Conservation (phyloP, 2,329 filamentous ascomycete genomes). For the Exophiala alcalophila region DNA sequence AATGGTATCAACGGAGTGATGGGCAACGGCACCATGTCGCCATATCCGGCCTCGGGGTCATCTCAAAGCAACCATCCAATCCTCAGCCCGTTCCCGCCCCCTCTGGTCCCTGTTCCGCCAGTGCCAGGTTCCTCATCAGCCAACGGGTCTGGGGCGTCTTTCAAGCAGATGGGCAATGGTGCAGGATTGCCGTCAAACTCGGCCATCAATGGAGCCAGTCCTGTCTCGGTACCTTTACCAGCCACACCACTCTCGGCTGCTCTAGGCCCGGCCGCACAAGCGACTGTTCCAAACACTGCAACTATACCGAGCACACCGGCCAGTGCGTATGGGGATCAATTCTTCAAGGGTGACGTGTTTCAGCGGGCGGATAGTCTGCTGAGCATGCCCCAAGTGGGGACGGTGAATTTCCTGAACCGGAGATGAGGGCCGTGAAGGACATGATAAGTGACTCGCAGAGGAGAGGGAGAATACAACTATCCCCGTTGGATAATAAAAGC, state of each 20-base stretch:
- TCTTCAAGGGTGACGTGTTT: slow-evolving; percentile 50
- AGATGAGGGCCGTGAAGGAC: slow-evolving; percentile 4
- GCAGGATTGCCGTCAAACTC: slow-evolving; percentile 10
- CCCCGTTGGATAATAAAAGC: too few species aligned
- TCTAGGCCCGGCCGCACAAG: slow-evolving; percentile 83
- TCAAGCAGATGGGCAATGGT: slow-evolving; percentile 32
- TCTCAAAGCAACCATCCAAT: slow-evolving; percentile 7
- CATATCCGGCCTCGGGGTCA: slow-evolving; percentile 2
- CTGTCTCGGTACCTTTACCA: slow-evolving; percentile 58
- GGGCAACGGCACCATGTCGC: slow-evolving; percentile 14
- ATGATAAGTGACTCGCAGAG: too few species aligned
- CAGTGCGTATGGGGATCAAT: slow-evolving; percentile 48
- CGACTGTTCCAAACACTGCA: slow-evolving; percentile 67
- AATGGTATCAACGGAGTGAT: slow-evolving; percentile 25
- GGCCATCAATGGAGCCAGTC: slow-evolving; percentile 20
- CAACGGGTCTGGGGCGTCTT: slow-evolving; percentile 31
- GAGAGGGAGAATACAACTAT: too few species aligned
- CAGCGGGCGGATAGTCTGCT: slow-evolving; percentile 49
- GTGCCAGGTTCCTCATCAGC: slow-evolving; percentile 20
- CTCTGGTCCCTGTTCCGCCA: slow-evolving; percentile 17
- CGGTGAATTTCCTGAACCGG: slow-evolving; percentile 22
- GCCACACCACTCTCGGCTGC: slow-evolving; percentile 89
- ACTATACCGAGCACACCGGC: slow-evolving; percentile 43
- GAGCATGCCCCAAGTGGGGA: slow-evolving; percentile 33
- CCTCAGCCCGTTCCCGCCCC: slow-evolving; percentile 24